Evolutionary conservation across 305 asterid genomes (phyloP).

Genomic region (Andrographis paniculata): DNA sequence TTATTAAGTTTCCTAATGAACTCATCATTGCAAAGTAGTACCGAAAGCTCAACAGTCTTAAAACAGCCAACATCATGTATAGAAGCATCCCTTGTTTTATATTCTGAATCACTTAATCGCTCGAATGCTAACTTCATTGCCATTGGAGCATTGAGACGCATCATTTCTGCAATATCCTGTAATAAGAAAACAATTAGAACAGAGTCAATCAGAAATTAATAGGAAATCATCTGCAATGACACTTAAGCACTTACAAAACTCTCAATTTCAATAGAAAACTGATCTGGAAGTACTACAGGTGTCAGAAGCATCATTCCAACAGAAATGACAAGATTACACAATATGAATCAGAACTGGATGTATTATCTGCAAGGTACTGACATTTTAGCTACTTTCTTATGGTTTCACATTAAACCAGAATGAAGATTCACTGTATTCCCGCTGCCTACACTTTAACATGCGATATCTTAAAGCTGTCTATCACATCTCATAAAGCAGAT

Average conservation of each 20-base stretch:
- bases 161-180: slow-evolving; percentile 77
- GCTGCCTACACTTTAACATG: no score
- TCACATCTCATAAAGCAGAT: no score
- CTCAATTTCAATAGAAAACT: slow-evolving; percentile 6
- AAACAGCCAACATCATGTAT: slow-evolving; percentile 63
- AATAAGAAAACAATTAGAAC: slow-evolving; percentile 17
- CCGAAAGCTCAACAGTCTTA: slow-evolving; percentile 78
- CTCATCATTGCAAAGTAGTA: slow-evolving; percentile 85
- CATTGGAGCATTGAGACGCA: slow-evolving; percentile 89
- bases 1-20: slow-evolving; percentile 78
- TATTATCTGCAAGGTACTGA: neutral
- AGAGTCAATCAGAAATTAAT: neutral
- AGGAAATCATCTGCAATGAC: slow-evolving; percentile 2
- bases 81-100: slow-evolving; percentile 59
- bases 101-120: slow-evolving; percentile 42
- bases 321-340: neutral
- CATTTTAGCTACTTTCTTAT: slow-evolving; percentile 6
- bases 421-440: slow-evolving; percentile 1
- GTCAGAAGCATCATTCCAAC: neutral
- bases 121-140: slow-evolving; percentile 86
- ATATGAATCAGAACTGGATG: neutral
- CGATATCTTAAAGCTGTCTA: no score
- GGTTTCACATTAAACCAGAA: neutral
- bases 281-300: slow-evolving; percentile 6
- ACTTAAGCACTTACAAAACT: neutral